phyloP scores from a whole-genome alignment of 2,329 filamentous ascomycete species.

The Talaromyces sp. region DNA sequence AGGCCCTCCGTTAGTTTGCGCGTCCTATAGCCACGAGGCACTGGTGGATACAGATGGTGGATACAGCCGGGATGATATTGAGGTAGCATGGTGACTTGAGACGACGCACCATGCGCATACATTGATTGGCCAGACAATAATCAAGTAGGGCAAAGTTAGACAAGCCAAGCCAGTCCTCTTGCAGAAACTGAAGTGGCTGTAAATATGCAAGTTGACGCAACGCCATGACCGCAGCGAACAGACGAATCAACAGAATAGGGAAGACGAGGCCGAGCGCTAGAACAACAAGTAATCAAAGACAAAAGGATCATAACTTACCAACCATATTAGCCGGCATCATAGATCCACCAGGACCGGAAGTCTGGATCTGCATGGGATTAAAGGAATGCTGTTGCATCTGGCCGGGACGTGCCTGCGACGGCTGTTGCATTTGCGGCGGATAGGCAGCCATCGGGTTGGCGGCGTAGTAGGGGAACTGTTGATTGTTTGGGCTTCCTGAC shows the following conservation, averaged over 20 bases:
- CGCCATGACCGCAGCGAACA: slow-evolving; percentile 17
- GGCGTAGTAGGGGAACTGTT: slow-evolving; percentile 36
- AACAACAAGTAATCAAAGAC: neutral
- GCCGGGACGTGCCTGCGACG: slow-evolving; percentile 18
- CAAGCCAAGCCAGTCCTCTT: slow-evolving; percentile 1
- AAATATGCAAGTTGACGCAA: slow-evolving; percentile 14
- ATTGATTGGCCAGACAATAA: neutral
- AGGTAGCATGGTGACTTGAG: slow-evolving; percentile 6
- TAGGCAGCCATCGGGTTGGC: slow-evolving; percentile 22
- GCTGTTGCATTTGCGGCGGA: slow-evolving; percentile 25
- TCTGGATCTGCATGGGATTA: slow-evolving; percentile 33
- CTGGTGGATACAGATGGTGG: slow-evolving; percentile 14
- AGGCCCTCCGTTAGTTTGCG: slow-evolving; percentile 16
- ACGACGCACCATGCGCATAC: slow-evolving; percentile 15
- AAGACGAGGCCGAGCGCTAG: neutral
- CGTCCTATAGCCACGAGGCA: slow-evolving; percentile 14
- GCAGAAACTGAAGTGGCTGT: neutral
- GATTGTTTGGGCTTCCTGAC: slow-evolving; percentile 21
- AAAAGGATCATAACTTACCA: slow-evolving; percentile 9
- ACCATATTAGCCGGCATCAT: slow-evolving; percentile 38
- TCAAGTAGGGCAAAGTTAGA: neutral
- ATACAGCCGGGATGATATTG: slow-evolving; percentile 2
- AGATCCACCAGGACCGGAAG: slow-evolving; percentile 33
- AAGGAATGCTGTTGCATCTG: slow-evolving; percentile 28
- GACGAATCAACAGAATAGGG: neutral